A percentile compares a stretch with the other conserved stretches of the same genome.
Evolutionary conservation across 2,329 filamentous ascomycete genomes (phyloP).

Genomic region (Fusarium proliferatum): DNA sequence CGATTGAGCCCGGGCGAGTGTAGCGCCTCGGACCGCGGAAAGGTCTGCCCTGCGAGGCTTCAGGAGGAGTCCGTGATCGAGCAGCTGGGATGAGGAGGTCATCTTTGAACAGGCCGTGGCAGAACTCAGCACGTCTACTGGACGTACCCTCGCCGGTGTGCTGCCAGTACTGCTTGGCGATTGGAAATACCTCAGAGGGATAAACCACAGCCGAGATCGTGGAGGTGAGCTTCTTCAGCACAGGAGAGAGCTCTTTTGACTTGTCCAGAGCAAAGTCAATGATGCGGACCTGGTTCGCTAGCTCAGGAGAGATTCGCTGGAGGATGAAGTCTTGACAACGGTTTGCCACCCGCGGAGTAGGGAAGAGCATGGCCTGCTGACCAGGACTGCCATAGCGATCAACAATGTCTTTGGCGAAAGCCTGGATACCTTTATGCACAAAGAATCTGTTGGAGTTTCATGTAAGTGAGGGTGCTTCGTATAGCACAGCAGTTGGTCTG

Average conservation of each 20-base stretch:
- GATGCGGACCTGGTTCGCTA: conserved; percentile 61
- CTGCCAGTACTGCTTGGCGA: conserved; percentile 97
- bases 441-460: conserved; percentile 79
- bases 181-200: conserved; percentile 70
- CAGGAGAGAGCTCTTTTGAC: conserved; percentile 61
- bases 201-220: conserved; percentile 78
- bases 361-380: conserved; percentile 84
- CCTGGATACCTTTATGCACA: conserved; percentile 84
- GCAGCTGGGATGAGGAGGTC: conserved; percentile 62
- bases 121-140: conserved; percentile 91
- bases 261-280: conserved; percentile 73
- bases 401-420: conserved; percentile 76
- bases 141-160: conserved; percentile 94
- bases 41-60: conserved; percentile 46
- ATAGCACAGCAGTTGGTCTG: neutral
- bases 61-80: conserved; percentile 41
- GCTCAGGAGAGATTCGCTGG: conserved; percentile 65
- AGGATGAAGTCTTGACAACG: conserved; percentile 81
- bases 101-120: conserved; percentile 77
- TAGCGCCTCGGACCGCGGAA: conserved; percentile 84
- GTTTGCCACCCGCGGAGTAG: conserved; percentile 74
- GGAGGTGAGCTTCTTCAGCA: conserved; percentile 66
- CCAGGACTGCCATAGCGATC: conserved; percentile 69
- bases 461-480: conserved; percentile 16
- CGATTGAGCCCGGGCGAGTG: conserved; percentile 65